A percentile compares a stretch with the other conserved stretches of the same genome.
Conservation (phyloP, 129 eudicot genomes). For the Gnaphalium uliginosum region DNA sequence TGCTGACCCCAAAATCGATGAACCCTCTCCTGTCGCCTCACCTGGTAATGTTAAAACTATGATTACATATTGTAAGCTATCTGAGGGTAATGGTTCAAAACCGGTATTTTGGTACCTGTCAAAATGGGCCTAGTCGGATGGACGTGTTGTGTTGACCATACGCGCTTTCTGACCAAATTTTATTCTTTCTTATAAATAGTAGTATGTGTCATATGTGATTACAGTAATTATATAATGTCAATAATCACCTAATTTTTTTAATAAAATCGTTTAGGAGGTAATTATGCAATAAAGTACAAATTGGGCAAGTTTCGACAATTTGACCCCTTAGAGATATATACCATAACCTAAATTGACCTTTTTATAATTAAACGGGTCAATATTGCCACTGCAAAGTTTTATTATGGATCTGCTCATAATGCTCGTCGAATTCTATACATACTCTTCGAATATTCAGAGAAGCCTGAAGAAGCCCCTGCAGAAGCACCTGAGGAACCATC, state of each 20-base stretch:
- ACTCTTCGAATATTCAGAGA: slow-evolving; percentile 27
- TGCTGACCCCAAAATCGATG: slow-evolving; percentile 62
- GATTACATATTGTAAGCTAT: too few species aligned
- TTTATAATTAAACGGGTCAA: not conserved
- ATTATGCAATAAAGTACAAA: not conserved
- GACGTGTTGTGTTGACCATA: not conserved
- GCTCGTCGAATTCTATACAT: slow-evolving; percentile 4
- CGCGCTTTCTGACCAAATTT: not conserved
- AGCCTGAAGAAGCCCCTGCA: slow-evolving; percentile 44
- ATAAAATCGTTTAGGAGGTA: not conserved
- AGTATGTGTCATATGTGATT: not conserved
- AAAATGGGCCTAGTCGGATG: too few species aligned
- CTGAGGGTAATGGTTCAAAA: not conserved
- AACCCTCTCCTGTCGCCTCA: slow-evolving; percentile 51
- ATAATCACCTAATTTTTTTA: not conserved
- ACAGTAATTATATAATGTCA: not conserved
- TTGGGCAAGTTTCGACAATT: not conserved
- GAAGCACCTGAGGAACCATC: slow-evolving; percentile 43
- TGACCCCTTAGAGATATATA: not conserved
- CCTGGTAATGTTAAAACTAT: slow-evolving; percentile 47
- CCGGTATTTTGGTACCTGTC: too few species aligned
- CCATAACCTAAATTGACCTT: not conserved
- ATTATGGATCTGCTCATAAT: not conserved
- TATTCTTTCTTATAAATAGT: not conserved
- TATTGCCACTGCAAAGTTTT: not conserved